phyloP scores from a whole-genome alignment of 2,329 filamentous ascomycete genomes.

The Sarocladiaceae sp. region DNA sequence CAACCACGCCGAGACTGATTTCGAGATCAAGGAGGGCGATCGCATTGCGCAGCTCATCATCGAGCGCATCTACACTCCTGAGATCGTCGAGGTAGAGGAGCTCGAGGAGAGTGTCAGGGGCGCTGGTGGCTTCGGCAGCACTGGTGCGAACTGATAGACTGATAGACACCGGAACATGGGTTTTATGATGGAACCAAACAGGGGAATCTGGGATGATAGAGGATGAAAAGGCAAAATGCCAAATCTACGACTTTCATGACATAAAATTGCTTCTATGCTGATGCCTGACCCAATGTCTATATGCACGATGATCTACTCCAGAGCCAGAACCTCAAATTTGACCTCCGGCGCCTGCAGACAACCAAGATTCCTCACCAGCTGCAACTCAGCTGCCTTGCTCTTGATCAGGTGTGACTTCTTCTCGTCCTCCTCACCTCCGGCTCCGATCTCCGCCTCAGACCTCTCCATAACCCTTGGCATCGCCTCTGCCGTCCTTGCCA shows the following conservation, averaged over 20 bases:
- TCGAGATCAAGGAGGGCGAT: slow-evolving; percentile 78
- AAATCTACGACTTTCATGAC: slow-evolving; percentile 3
- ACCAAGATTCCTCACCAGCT: slow-evolving; percentile 70
- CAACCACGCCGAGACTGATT: slow-evolving; percentile 83
- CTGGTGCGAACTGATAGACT: slow-evolving; percentile 42
- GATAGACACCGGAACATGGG: background rate
- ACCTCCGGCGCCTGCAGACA: slow-evolving; percentile 63
- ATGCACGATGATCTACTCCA: background rate
- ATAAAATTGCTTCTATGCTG: background rate
- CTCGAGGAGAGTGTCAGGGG: slow-evolving; percentile 88
- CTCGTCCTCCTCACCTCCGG: slow-evolving; percentile 33
- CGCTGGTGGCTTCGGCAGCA: slow-evolving; percentile 88
- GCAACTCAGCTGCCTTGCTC: slow-evolving; percentile 85
- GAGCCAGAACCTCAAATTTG: slow-evolving; percentile 46
- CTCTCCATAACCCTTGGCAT: slow-evolving; percentile 49
- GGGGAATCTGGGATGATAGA: background rate
- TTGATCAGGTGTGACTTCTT: slow-evolving; percentile 62
- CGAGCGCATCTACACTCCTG: slow-evolving; percentile 91
- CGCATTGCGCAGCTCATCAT: slow-evolving; percentile 90
- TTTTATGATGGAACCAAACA: background rate
- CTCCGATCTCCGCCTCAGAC: slow-evolving; percentile 36
- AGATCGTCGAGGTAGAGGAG: slow-evolving; percentile 83
- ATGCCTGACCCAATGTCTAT: background rate
- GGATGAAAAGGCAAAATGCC: slow-evolving; percentile 1
- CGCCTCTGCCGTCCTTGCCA: slow-evolving; percentile 63